phyloP scores from a whole-genome alignment of 1,139 yeast genomes.

The Trichomonascaceae sp. region DNA sequence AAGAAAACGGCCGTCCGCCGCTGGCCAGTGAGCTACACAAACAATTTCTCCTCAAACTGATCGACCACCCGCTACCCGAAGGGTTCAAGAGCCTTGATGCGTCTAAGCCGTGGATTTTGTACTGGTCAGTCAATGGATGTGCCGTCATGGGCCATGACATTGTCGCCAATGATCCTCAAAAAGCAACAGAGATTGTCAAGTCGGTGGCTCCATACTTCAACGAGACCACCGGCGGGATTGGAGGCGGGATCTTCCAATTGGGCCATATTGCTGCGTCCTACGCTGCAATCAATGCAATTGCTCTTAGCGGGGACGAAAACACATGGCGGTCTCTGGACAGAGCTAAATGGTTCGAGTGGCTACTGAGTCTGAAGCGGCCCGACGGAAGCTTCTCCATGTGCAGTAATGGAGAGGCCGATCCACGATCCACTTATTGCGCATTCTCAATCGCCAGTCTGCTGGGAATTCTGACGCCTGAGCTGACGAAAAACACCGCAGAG shows the following conservation, averaged over 20 bases:
- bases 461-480: constrained; percentile 47
- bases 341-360: constrained; percentile 45
- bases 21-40: too few relatives aligned
- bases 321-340: constrained; percentile 35
- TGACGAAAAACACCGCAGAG: constrained; percentile 38
- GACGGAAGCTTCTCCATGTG: constrained; percentile 75
- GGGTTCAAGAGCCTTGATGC: constrained; percentile 53
- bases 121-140: constrained; percentile 64
- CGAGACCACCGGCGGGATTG: constrained; percentile 50
- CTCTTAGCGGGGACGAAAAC: constrained; percentile 36
- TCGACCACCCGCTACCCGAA: constrained; percentile 37
- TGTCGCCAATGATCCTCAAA: constrained; percentile 4
- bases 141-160: constrained; percentile 28
- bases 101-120: constrained; percentile 80
- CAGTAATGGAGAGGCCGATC: constrained; percentile 69
- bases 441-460: constrained; percentile 60
- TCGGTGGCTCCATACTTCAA: constrained; percentile 16
- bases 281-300: constrained; percentile 58
- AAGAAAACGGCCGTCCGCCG: too few relatives aligned
- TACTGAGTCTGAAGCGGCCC: constrained; percentile 44
- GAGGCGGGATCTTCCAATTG: constrained; percentile 71
- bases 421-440: constrained; percentile 80
- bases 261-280: constrained; percentile 83
- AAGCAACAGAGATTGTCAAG: neutral
- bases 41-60: constrained; percentile 28